Evolutionary conservation across 371 early-diverging fungal species (phyloP).

Genomic region (Parasitella parasitica): DNA sequence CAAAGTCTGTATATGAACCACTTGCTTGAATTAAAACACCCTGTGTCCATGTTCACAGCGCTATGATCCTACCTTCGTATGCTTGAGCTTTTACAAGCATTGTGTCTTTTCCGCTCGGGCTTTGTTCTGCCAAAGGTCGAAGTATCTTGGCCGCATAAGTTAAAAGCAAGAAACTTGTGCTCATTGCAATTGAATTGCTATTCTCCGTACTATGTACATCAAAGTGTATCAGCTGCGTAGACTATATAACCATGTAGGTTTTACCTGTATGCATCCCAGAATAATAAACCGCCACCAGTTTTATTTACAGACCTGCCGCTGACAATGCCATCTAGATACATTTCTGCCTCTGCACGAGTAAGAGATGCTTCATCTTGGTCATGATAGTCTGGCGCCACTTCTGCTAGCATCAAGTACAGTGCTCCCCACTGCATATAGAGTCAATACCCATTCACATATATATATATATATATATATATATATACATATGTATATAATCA

Average conservation of each 20-base stretch:
- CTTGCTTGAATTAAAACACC: no score
- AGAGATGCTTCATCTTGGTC: background rate
- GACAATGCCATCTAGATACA: constrained; percentile 29
- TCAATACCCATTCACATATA: background rate
- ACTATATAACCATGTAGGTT: no score
- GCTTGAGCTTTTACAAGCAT: constrained; percentile 4
- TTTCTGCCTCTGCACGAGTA: constrained; percentile 27
- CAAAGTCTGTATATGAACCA: constrained; percentile 2
- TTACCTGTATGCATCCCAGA: constrained; percentile 38
- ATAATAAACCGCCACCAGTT: constrained; percentile 47
- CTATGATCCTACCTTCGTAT: constrained; percentile 21
- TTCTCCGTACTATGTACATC: constrained; percentile 6
- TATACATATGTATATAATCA: no score
- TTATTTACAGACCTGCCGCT: constrained; percentile 17
- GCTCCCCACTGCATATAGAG: constrained; percentile 23
- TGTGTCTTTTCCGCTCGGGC: background rate
- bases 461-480: no score
- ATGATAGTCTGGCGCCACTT: background rate
- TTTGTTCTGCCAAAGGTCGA: constrained; percentile 4
- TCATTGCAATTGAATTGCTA: constrained; percentile 22
- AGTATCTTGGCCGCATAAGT: constrained; percentile 16
- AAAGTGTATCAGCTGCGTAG: background rate
- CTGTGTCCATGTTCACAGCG: no score
- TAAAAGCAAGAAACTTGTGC: constrained; percentile 15
- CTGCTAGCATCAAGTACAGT: constrained; percentile 42